These are phyloP conservation scores for Trichoderma hamatum DNA, from an alignment of 2,329 filamentous ascomycete species.

Conservation along the genomic window DNA sequence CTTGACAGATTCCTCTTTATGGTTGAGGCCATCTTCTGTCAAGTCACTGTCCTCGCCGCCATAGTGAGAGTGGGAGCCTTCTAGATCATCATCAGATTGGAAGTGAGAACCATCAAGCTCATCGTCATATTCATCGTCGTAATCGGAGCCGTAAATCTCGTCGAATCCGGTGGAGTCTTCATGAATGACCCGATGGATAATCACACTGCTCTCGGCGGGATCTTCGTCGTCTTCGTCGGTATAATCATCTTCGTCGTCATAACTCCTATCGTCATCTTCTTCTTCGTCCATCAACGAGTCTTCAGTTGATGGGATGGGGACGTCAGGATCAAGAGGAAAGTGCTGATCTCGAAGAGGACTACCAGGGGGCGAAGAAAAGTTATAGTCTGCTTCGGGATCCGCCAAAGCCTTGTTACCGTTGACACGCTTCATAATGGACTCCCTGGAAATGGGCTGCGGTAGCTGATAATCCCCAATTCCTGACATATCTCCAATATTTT, in stretches of 20 bases:
- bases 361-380: slow-evolving; percentile 64
- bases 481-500: slow-evolving; percentile 62
- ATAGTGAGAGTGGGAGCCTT: slow-evolving; percentile 59
- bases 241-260: slow-evolving; percentile 52
- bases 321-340: slow-evolving; percentile 77
- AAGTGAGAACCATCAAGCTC: slow-evolving; percentile 35
- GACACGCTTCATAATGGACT: slow-evolving; percentile 88
- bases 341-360: slow-evolving; percentile 59
- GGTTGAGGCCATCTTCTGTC: slow-evolving; percentile 33
- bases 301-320: slow-evolving; percentile 87
- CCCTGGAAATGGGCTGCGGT: slow-evolving; percentile 82
- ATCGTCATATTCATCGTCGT: slow-evolving; percentile 62
- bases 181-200: slow-evolving; percentile 68
- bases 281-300: slow-evolving; percentile 62
- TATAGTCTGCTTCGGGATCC: slow-evolving; percentile 64
- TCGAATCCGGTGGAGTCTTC: slow-evolving; percentile 67
- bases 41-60: slow-evolving; percentile 44
- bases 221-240: slow-evolving; percentile 41
- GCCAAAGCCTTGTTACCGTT: slow-evolving; percentile 61
- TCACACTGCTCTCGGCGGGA: slow-evolving; percentile 58
- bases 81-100: slow-evolving; percentile 50
- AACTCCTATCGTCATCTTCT: slow-evolving; percentile 45
- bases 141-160: slow-evolving; percentile 56
- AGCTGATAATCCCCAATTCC: slow-evolving; percentile 65
- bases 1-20: neutral